phyloP scores from a whole-genome alignment of 805 yeast species.

The Barnettozyma salicaria region DNA sequence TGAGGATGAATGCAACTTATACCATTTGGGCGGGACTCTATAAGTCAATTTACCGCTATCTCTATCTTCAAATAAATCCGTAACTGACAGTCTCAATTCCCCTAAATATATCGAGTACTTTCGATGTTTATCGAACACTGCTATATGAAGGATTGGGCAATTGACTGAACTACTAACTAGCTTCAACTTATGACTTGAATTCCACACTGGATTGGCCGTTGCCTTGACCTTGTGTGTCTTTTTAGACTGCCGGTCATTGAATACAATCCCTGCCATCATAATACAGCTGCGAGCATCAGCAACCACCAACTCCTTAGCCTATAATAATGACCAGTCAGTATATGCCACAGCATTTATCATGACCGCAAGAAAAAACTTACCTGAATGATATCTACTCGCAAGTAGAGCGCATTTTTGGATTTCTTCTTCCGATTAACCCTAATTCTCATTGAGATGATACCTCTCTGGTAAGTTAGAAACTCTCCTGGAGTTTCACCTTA shows the following conservation, averaged over 20 bases:
- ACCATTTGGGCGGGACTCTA: constrained; percentile 35
- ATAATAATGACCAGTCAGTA: neutral
- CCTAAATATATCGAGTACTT: constrained; percentile 25
- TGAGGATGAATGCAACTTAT: constrained; percentile 36
- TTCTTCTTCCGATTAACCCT: constrained; percentile 11
- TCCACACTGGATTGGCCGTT: constrained; percentile 24
- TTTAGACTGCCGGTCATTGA: constrained; percentile 19
- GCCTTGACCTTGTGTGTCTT: constrained; percentile 18
- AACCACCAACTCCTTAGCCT: constrained; percentile 23
- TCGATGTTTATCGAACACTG: constrained; percentile 25
- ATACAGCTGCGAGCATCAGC: constrained; percentile 13
- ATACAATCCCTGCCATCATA: constrained; percentile 22
- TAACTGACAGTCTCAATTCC: constrained; percentile 22
- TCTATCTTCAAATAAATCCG: constrained; percentile 16
- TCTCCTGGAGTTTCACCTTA: no score
- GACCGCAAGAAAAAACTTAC: constrained; percentile 12
- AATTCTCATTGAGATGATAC: no score
- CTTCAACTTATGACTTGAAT: constrained; percentile 14
- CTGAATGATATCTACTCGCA: constrained; percentile 18
- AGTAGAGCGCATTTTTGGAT: constrained; percentile 9
- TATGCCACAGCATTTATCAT: no score
- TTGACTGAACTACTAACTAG: constrained; percentile 8
- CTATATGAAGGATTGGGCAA: constrained; percentile 20
- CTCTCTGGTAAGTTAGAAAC: no score
- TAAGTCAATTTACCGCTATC: constrained; percentile 6